Conservation (phyloP, 108 stramenopile species). For the Fragilariopsis cylindrus region DNA sequence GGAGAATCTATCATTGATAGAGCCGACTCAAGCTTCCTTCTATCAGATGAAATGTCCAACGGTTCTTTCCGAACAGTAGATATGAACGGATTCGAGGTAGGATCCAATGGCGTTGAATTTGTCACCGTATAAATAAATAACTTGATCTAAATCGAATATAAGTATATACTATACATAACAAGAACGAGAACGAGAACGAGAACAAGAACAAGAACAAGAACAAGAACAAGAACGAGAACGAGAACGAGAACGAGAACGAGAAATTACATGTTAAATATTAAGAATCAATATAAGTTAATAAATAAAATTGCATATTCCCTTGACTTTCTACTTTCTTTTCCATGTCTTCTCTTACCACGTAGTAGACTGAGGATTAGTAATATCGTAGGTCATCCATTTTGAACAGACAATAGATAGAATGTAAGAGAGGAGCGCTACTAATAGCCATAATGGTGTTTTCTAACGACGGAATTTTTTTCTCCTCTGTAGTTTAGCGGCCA, state of each 20-base stretch:
- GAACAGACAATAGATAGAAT: too few species aligned
- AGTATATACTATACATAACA: background rate
- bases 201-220: too few species aligned
- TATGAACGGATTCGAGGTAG: conserved; percentile 13
- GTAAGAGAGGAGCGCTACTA: too few species aligned
- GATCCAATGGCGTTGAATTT: conserved; percentile 17
- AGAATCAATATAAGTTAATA: too few species aligned
- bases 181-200: background rate
- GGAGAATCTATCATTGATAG: background rate
- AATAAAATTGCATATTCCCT: background rate
- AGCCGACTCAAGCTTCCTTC: conserved; percentile 3
- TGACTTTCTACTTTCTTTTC: background rate
- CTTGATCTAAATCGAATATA: background rate
- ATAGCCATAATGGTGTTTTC: too few species aligned
- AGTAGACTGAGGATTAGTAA: too few species aligned
- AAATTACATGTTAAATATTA: too few species aligned
- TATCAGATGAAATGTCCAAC: background rate
- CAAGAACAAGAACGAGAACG: too few species aligned
- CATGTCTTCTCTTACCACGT: background rate
- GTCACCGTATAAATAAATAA: background rate
- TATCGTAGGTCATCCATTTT: too few species aligned
- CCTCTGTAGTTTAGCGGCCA: too few species aligned
- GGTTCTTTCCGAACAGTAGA: conserved; percentile 7
- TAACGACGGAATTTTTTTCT: too few species aligned
- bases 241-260: too few species aligned